Conservation (phyloP, 1,284 basidiomycete genomes). For the Anthracocystis walkeri region DNA sequence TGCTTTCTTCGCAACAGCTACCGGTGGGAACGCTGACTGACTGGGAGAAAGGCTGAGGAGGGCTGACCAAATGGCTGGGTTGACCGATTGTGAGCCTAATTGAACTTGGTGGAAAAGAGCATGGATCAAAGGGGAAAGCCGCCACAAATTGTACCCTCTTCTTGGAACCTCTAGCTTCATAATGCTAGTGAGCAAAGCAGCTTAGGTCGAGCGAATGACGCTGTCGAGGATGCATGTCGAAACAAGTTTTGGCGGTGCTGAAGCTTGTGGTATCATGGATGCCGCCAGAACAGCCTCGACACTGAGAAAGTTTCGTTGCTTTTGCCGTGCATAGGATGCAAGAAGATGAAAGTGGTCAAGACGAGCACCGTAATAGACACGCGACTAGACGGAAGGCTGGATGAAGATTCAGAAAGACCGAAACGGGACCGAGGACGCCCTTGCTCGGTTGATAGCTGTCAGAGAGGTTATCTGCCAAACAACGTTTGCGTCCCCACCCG, state of each 20-base stretch:
- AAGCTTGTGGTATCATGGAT: conserved; percentile 2
- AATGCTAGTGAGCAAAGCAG: not conserved
- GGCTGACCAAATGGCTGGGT: not conserved
- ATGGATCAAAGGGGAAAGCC: not conserved
- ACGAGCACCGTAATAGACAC: not conserved
- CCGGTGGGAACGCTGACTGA: not conserved
- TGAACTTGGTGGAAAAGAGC: not conserved
- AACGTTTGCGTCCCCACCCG: conserved; percentile 9
- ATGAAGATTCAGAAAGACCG: conserved; percentile 5
- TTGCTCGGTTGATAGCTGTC: not conserved
- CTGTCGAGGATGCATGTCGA: not conserved
- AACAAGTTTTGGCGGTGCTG: conserved; percentile 1
- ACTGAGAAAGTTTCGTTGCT: not conserved
- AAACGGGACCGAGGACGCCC: conserved; percentile 10
- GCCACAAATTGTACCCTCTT: conserved; percentile 4
- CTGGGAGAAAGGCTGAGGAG: not conserved
- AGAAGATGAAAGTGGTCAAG: conserved; percentile 1
- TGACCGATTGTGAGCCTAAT: conserved; percentile 37
- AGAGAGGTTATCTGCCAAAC: not conserved
- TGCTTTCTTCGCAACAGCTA: not conserved
- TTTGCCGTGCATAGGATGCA: conserved; percentile 3
- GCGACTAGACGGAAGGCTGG: conserved; percentile 3
- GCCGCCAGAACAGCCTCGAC: conserved; percentile 7
- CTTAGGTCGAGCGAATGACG: not conserved
- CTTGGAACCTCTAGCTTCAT: conserved; percentile 11